These are phyloP conservation scores for Neocallimastix lanati DNA, from an alignment of 192 early-diverging fungal genomes.

Conservation along the genomic window DNA sequence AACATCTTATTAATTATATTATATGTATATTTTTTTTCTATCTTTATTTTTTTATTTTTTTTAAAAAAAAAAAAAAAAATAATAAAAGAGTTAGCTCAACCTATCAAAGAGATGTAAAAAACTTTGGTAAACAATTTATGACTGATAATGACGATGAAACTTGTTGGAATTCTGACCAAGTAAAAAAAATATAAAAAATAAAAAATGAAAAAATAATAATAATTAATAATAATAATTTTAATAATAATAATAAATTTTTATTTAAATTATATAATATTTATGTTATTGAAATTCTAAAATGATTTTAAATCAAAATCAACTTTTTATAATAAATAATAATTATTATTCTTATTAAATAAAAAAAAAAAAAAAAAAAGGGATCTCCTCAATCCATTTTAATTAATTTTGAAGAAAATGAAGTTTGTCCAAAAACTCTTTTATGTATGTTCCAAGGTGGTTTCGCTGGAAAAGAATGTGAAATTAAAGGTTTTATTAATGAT, in stretches of 20 bases:
- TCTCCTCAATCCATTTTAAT: conserved; percentile 55
- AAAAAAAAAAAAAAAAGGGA: conserved; percentile 19
- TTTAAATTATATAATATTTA: no score
- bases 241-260: no score
- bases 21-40: no score
- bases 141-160: conserved; percentile 64
- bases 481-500: conserved; percentile 20
- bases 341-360: no score
- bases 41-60: no score
- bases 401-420: conserved; percentile 27
- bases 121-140: conserved; percentile 65
- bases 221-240: no score
- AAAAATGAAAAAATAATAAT: not conserved
- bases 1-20: no score
- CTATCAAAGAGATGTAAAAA: conserved; percentile 52
- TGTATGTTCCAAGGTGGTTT: conserved; percentile 77
- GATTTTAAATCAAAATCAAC: no score
- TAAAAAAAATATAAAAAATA: conserved; percentile 7
- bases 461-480: conserved; percentile 46
- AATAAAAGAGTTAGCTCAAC: conserved; percentile 77
- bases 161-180: conserved; percentile 88
- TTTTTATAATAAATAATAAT: no score
- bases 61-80: no score
- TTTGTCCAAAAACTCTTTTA: conserved; percentile 13
- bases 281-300: no score